Evolutionary conservation across 768 basidiomycete species (phyloP), one percentile per base, ranked within the genome.

Genomic region (Sistotremastrum suecicum): DNA sequence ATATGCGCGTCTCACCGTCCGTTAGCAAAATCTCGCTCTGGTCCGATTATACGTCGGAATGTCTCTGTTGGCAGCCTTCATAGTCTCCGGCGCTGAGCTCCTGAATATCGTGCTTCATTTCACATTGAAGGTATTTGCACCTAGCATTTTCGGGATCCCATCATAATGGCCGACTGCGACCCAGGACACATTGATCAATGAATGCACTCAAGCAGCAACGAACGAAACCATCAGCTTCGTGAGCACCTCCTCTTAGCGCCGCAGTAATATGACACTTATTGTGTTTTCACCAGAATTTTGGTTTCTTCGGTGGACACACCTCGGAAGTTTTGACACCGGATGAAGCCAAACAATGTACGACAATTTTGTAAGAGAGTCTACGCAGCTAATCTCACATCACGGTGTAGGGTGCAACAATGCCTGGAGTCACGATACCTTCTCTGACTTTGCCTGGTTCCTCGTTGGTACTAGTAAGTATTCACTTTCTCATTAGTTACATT

Each of bases 401-500:
- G 43, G 33, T 32, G 1, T 54, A 88, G 86, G 73, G 65, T 91
- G 88, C 58, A 62, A 63, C 5, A 50, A 56, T 29, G 64, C 66
- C 5, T 90, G 79, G 75, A 65, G 62, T 50, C 76, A 67, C 36
- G 74, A 75, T 49, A 83, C 83, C 1, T 80, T 78, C 75, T 64
- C 70, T 2, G 72, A 81, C 53, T 76, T 91, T 50, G 51, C 85
- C 32, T 68, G 70, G 39, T 67, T 87, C 36, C 54, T 89, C 36
- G 55, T 81, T 30, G 69, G 72, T 29, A 63, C 72, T 36, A 28
- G 86, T 87, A 58, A 51, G 79, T 59, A 2, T 29, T 37, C 11
- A 48, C 11, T 39, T 28, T 29, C n/a, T 39, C 44, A 43, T 40
- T 34, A 9, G n/a, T 7, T 11, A 34, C 5, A 28, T 49, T 34